Evolutionary conservation across 2,329 filamentous ascomycete genomes (phyloP).

Genomic region (Trichoderma arundinaceum): DNA sequence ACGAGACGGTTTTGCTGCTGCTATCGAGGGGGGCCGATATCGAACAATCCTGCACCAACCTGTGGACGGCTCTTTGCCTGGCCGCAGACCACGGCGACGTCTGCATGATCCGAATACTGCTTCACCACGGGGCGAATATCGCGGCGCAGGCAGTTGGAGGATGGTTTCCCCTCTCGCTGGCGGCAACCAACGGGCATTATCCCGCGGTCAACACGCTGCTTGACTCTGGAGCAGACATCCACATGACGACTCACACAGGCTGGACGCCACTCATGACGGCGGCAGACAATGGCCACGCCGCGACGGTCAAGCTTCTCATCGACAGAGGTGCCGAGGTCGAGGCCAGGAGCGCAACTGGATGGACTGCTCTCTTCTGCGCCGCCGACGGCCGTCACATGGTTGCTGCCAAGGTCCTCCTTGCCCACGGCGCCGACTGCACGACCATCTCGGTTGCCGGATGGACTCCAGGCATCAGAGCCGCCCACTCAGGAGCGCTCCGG

Average conservation of each 20-base stretch:
- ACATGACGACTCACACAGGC: slow-evolving; percentile 3
- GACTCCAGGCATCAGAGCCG: slow-evolving; percentile 26
- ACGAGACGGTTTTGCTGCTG: slow-evolving; percentile 11
- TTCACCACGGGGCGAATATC: slow-evolving; percentile 23
- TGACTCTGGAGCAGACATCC: slow-evolving; percentile 22
- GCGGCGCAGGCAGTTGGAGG: not conserved
- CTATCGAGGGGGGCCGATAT: slow-evolving; percentile 19
- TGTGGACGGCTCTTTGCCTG: slow-evolving; percentile 29
- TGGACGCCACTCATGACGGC: slow-evolving; percentile 31
- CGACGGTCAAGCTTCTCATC: slow-evolving; percentile 24
- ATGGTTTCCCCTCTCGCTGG: slow-evolving; percentile 20
- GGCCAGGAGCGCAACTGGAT: slow-evolving; percentile 16
- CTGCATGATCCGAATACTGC: not conserved
- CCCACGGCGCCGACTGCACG: slow-evolving; percentile 23
- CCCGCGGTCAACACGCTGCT: slow-evolving; percentile 11
- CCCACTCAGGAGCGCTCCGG: slow-evolving; percentile 13
- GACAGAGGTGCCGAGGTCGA: slow-evolving; percentile 22
- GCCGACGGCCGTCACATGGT: slow-evolving; percentile 16
- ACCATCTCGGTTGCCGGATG: slow-evolving; percentile 1
- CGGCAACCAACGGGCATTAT: slow-evolving; percentile 23
- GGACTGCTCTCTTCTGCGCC: slow-evolving; percentile 28
- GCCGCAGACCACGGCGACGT: slow-evolving; percentile 27
- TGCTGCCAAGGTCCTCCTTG: slow-evolving; percentile 22
- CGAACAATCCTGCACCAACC: slow-evolving; percentile 8
- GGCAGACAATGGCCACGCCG: slow-evolving; percentile 13